Evolutionary conservation across 2,329 filamentous ascomycete genomes (phyloP).

Genomic region (Cercospora sesami): DNA sequence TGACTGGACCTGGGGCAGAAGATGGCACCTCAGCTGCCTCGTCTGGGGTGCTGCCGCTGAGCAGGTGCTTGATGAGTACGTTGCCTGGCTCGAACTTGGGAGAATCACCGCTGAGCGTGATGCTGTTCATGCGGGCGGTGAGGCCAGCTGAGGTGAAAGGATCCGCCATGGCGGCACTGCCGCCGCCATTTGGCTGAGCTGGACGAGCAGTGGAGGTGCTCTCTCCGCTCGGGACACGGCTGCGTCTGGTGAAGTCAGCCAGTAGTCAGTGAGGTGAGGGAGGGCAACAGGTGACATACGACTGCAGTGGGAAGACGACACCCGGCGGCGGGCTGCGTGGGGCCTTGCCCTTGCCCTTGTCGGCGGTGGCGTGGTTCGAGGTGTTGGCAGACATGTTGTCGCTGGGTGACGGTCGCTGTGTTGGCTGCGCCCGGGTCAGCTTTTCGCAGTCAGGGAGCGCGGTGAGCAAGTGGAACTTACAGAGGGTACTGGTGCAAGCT

Average conservation of each 20-base stretch:
- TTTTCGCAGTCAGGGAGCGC: not conserved
- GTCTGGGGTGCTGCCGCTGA: constrained; percentile 24
- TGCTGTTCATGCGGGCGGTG: not conserved
- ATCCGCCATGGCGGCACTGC: not conserved
- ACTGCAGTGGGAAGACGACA: constrained; percentile 1
- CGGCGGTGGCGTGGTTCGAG: not conserved
- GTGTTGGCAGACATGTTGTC: not conserved
- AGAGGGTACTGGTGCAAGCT: not conserved
- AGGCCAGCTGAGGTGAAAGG: not conserved
- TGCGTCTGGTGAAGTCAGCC: constrained; percentile 2
- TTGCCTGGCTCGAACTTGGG: not conserved
- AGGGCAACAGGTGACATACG: not conserved
- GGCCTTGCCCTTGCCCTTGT: constrained; percentile 9
- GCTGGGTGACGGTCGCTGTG: not conserved
- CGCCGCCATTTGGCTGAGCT: not conserved
- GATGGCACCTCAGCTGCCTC: not conserved
- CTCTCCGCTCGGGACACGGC: not conserved
- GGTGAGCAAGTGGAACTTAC: not conserved
- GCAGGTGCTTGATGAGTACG: constrained; percentile 19
- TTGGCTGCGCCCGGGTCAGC: not conserved
- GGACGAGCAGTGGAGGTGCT: not conserved
- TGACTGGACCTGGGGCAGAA: not conserved
- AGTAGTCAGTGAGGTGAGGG: not conserved
- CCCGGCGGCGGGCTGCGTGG: not conserved
- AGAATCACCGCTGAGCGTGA: constrained; percentile 5